phyloP scores from a whole-genome alignment of 768 basidiomycete species.

The Rhodotorula taiwanensis region DNA sequence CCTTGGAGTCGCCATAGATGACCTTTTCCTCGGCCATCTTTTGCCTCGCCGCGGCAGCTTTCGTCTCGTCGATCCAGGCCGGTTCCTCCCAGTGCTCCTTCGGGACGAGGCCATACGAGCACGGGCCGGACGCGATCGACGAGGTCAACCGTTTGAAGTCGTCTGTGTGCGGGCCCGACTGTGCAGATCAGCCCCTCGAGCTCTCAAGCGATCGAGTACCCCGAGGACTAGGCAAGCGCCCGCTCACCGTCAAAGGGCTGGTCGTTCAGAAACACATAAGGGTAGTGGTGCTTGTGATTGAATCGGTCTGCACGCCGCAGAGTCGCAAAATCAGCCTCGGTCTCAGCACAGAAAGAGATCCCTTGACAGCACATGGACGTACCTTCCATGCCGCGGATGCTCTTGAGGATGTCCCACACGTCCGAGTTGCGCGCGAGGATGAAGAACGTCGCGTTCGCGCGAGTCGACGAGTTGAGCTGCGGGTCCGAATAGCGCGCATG shows the following conservation, averaged over 20 bases:
- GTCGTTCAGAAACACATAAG: conserved; percentile 78
- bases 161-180: conserved; percentile 58
- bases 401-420: conserved; percentile 16
- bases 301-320: neutral
- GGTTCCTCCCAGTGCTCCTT: conserved; percentile 55
- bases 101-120: conserved; percentile 44
- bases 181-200: too few species aligned
- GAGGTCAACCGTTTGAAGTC: conserved; percentile 35
- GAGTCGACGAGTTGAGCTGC: neutral
- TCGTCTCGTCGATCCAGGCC: conserved; percentile 14
- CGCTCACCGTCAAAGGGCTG: conserved; percentile 52
- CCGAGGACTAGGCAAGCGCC: conserved; percentile 46
- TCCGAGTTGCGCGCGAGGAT: conserved; percentile 20
- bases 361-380: neutral
- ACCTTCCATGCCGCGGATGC: conserved; percentile 17
- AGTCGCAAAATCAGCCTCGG: too few species aligned
- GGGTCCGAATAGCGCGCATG: neutral
- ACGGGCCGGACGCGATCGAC: conserved; percentile 22
- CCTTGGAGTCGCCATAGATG: conserved; percentile 12
- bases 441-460: neutral
- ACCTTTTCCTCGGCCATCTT: conserved; percentile 24
- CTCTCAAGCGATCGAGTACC: too few species aligned
- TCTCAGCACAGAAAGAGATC: neutral
- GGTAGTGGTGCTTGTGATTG: conserved; percentile 50
- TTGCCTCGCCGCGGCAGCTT: conserved; percentile 4